These are phyloP conservation scores for Rhamnella rubrinervis DNA, from an alignment of 331 rosid species.

Conservation along the genomic window DNA sequence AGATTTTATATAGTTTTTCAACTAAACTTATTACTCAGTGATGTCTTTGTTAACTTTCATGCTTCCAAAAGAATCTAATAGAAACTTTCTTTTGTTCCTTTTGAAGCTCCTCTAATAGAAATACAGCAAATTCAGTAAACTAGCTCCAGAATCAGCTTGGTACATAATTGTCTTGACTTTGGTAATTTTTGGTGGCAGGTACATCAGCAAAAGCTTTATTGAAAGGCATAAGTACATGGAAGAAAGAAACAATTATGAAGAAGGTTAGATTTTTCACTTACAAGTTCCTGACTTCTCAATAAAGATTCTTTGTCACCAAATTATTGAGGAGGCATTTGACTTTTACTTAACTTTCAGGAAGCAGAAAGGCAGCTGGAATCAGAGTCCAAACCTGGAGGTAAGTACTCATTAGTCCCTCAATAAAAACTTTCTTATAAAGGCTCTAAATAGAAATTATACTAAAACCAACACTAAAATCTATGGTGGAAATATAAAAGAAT, in stretches of 20 bases:
- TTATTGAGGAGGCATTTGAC: slow-evolving; percentile 5
- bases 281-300: slow-evolving; percentile 1
- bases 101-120: no score
- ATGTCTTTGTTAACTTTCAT: no score
- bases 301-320: slow-evolving; percentile 4
- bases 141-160: no score
- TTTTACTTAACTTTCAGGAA: slow-evolving; percentile 50
- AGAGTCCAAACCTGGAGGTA: slow-evolving; percentile 47
- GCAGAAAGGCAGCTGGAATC: slow-evolving; percentile 51
- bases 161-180: no score
- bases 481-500: no score
- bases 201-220: slow-evolving; percentile 70
- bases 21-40: no score
- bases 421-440: neutral
- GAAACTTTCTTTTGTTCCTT: no score
- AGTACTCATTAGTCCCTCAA: slow-evolving; percentile 23
- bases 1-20: no score
- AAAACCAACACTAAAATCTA: no score
- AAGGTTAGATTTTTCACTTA: slow-evolving; percentile 34
- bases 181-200: slow-evolving; percentile 38
- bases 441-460: no score
- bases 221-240: slow-evolving; percentile 74
- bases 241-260: slow-evolving; percentile 64
- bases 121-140: no score
- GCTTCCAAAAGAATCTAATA: no score